Evolutionary conservation across 2,329 filamentous ascomycete genomes (phyloP), one percentile per base, ranked within the genome.

Genomic region (Metarhizium guizhouense): DNA sequence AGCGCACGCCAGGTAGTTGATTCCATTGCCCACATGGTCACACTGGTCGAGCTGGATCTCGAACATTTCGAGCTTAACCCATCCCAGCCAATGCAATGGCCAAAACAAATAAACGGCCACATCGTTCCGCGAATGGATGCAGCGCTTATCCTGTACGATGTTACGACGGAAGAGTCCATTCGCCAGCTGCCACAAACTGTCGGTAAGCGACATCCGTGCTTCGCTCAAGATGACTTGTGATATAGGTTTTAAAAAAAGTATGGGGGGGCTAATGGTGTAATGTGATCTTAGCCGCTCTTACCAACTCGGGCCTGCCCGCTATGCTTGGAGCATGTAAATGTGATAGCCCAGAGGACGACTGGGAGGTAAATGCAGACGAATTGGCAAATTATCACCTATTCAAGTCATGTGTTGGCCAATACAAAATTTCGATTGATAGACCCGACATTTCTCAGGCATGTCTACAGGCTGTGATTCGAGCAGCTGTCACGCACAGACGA

Each of bases 301-400:
- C 84, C 56, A 87, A 86, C 63, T 84, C 87, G 18, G 79, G 80
- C 29, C 73, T 95, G 43, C 90, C 92, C 8, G 87, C 87, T 54
- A 80, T 93, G 59, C 80, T 96, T 47, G 88, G 95, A 53, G 90
- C 90, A 55, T 93, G 86, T 70, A 96, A 96, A 77, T 95, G 90
- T 75, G 93, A 96, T 69, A 82, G 84, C 52, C 84, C 86, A 51
- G 82, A 86, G 59, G 79, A 82, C 56, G 76, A 83, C 57, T 85
- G 87, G 65, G 81, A 90, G 66, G 78, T 95, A 55, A 84, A 93
- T 65, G 81, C 86, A 14, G 77, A 83, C 32, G 80, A 75, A 55
- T 79, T 94, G 47, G 74, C 80, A 50, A 71, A 70, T 56, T 85
- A 88, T 64, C 72, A 80, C 51, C 76, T 81, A 60, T 88, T 87